phyloP scores from a whole-genome alignment of 2,329 filamentous ascomycete genomes.

The Aspergillus hiratsukae region DNA sequence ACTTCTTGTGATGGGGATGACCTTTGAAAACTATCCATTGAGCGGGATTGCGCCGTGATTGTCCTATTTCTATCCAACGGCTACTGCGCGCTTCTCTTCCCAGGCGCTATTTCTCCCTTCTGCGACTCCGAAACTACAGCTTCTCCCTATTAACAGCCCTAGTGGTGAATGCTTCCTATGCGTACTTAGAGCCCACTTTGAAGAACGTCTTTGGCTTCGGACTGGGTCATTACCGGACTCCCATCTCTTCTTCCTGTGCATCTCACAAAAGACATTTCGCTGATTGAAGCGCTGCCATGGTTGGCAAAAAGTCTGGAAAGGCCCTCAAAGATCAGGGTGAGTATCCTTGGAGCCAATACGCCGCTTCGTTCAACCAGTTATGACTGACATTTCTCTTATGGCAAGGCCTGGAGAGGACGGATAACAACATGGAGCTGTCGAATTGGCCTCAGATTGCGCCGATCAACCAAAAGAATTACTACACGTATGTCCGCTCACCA shows the following conservation, averaged over 20 bases:
- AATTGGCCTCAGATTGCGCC: slow-evolving; percentile 88
- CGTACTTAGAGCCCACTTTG: not conserved
- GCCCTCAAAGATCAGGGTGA: slow-evolving; percentile 57
- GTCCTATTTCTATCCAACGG: not conserved
- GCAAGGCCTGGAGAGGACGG: slow-evolving; percentile 87
- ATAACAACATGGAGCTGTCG: slow-evolving; percentile 96
- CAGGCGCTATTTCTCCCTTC: not conserved
- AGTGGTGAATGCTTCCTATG: not conserved
- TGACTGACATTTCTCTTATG: slow-evolving; percentile 13
- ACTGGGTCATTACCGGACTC: not conserved
- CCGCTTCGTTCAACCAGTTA: not conserved
- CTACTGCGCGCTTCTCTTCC: not conserved
- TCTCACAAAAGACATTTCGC: not conserved
- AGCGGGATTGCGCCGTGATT: not conserved
- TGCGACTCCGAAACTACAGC: not conserved
- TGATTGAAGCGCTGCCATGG: slow-evolving; percentile 44
- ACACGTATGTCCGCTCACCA: slow-evolving; percentile 62
- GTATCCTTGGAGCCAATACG: slow-evolving; percentile 3
- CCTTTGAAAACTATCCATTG: not conserved
- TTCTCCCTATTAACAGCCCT: not conserved
- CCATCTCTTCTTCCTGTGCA: not conserved
- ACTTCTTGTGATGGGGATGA: not conserved
- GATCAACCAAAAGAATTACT: slow-evolving; percentile 99
- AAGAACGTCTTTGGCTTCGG: not conserved
- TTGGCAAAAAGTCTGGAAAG: slow-evolving; percentile 62